Percentiles rank a stretch among this genome's conserved stretches.
Conservation (phyloP, 2,329 filamentous ascomycete genomes). For the Cladophialophora yegresii region DNA sequence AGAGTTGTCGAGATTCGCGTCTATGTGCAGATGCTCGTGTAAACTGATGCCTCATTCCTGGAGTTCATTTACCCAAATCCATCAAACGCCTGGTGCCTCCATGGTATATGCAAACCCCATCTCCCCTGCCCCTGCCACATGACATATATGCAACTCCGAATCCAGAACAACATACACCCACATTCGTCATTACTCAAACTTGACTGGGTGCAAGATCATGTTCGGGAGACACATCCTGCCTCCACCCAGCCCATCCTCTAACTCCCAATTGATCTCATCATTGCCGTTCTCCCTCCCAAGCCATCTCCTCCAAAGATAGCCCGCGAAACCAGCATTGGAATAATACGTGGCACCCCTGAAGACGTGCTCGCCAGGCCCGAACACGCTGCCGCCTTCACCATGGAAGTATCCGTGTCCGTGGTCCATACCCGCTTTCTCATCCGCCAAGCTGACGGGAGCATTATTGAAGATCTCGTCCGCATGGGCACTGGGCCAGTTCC, state of each 20-base stretch:
- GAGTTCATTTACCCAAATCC: neutral
- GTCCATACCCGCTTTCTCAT: conserved; percentile 50
- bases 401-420: conserved; percentile 40
- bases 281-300: conserved; percentile 45
- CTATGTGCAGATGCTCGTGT: neutral
- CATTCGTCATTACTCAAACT: conserved; percentile 28
- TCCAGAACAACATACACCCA: neutral
- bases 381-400: conserved; percentile 47
- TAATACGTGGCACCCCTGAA: conserved; percentile 58
- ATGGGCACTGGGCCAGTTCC: conserved; percentile 57
- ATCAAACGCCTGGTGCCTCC: neutral
- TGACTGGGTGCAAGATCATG: conserved; percentile 37
- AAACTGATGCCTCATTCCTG: neutral
- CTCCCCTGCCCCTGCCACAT: neutral
- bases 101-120: neutral
- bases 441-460: conserved; percentile 52
- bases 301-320: conserved; percentile 60
- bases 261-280: conserved; percentile 32
- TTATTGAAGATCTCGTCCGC: conserved; percentile 59
- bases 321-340: conserved; percentile 55
- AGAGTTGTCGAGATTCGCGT: neutral
- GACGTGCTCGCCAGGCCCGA: conserved; percentile 57
- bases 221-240: conserved; percentile 38
- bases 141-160: neutral
- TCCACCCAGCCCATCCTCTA: conserved; percentile 20